Base-by-base conservation (phyloP, 306 rosid species). In the Lathyrus tuberosus region DNA sequence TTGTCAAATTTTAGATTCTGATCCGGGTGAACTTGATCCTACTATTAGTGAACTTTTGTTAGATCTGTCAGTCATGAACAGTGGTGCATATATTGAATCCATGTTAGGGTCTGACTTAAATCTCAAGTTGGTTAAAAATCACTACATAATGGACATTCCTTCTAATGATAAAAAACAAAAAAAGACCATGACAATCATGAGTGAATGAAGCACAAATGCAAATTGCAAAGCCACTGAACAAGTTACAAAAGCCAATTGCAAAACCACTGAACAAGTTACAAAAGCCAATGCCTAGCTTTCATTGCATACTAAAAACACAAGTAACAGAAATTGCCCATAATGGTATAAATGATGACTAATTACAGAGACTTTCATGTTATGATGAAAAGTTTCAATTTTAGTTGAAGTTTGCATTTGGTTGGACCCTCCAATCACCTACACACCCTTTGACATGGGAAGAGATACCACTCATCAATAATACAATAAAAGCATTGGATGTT, bases 271-370 rank as follows among this genome's bases (percentile, higher is more conserved):
- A 67, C 69, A 67, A 49, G 41, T 61, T 46, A 67, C 72, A 71
- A 69, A 81, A 76, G 69, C 79, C 86, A 73, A 70, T 70, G 38
- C 7, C 31, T 52, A 10, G 5, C n/a, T 20, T 74, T 54, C 69
- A 57, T 70, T 76, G 73, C 72, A 41, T 54, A 75, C 53, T 65
- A 42, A 76, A 70, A 69, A 33, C 77, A 67, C 68, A 68, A 33
- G 46, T 51, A 77, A 80, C 75, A 54, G 61, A 43, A 43, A 43
- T 38, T 71, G 81, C 75, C 88, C 88, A 86, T 79, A 69, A 69
- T 78, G 17, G 8, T 35, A 62, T 56, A 56, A 53, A 69, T 76
- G 79, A 66, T 76, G 81, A 66, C 72, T 66, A 66, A 76, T 70
- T 67, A 74, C 20, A 46, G 49, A 38, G 65, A 49, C 77, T 69